phyloP scores from a whole-genome alignment of 495 filamentous ascomycete genomes.

The Parachaetomium inaequale region DNA sequence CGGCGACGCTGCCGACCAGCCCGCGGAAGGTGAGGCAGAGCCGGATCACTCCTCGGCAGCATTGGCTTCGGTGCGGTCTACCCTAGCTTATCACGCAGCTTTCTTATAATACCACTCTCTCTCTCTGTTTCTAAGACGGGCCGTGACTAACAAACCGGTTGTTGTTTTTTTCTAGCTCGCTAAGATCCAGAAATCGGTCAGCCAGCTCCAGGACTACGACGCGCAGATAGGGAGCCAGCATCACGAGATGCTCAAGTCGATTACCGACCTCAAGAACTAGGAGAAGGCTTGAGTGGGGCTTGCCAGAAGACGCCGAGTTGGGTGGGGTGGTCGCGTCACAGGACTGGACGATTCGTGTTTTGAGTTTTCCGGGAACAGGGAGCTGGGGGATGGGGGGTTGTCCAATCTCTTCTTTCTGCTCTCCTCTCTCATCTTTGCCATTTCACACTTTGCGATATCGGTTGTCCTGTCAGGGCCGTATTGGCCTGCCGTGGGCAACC shows the following conservation, averaged over 20 bases:
- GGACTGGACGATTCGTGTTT: neutral
- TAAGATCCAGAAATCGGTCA: constrained; percentile 43
- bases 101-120: constrained; percentile 3
- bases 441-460: neutral
- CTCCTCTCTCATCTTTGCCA: neutral
- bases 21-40: constrained; percentile 51
- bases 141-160: neutral
- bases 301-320: neutral
- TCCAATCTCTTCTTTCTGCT: neutral
- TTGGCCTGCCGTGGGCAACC: no score
- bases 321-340: neutral
- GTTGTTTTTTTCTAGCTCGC: constrained; percentile 38
- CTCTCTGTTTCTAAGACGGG: neutral
- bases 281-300: neutral
- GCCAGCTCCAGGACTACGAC: constrained; percentile 46
- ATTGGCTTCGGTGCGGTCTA: constrained; percentile 54
- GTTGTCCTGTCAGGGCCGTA: no score
- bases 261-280: constrained; percentile 33
- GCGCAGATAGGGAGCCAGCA: constrained; percentile 49
- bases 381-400: neutral
- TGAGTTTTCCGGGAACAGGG: neutral
- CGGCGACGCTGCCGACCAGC: constrained; percentile 22
- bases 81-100: constrained; percentile 24
- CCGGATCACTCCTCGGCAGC: constrained; percentile 53
- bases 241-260: constrained; percentile 40